phyloP scores from a whole-genome alignment of 2,329 filamentous ascomycete species.

The Fusarium zealandicum region DNA sequence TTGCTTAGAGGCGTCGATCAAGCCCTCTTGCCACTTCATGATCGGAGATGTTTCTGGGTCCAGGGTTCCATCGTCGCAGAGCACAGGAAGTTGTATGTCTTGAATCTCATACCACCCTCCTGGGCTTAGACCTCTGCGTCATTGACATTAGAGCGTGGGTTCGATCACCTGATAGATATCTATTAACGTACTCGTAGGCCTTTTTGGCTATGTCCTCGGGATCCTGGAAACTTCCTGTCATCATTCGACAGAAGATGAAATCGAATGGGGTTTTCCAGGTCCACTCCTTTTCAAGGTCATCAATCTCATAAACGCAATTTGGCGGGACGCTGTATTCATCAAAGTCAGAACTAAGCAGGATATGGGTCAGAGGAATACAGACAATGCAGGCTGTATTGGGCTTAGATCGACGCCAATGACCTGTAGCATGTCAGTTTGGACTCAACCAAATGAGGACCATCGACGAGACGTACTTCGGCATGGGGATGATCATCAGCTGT shows the following conservation, averaged over 20 bases:
- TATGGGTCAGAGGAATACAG: neutral
- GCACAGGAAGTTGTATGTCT: slow-evolving; percentile 22
- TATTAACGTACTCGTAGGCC: neutral
- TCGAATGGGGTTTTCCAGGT: slow-evolving; percentile 19
- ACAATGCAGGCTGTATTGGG: slow-evolving; percentile 23
- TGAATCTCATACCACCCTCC: slow-evolving; percentile 27
- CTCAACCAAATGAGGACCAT: accelerated
- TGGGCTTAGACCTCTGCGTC: neutral
- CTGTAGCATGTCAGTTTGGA: neutral
- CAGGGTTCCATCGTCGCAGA: slow-evolving; percentile 15
- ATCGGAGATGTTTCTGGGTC: neutral
- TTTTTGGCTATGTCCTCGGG: slow-evolving; percentile 6
- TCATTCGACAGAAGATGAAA: slow-evolving; percentile 26
- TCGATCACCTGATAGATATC: too few relatives aligned
- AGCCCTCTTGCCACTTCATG: slow-evolving; percentile 17
- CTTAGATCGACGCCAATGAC: slow-evolving; percentile 24
- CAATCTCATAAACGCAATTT: slow-evolving; percentile 22
- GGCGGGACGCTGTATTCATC: slow-evolving; percentile 10
- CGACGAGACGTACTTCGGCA: slow-evolving; percentile 1
- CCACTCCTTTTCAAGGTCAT: slow-evolving; percentile 26
- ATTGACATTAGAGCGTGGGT: accelerated
- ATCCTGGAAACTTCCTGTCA: slow-evolving; percentile 18
- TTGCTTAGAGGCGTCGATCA: slow-evolving; percentile 20
- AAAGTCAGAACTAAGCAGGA: neutral
- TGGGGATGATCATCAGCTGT: slow-evolving; percentile 19